Evolutionary conservation across 2,329 filamentous ascomycete species (phyloP).

Genomic region (Fusarium irregulare): DNA sequence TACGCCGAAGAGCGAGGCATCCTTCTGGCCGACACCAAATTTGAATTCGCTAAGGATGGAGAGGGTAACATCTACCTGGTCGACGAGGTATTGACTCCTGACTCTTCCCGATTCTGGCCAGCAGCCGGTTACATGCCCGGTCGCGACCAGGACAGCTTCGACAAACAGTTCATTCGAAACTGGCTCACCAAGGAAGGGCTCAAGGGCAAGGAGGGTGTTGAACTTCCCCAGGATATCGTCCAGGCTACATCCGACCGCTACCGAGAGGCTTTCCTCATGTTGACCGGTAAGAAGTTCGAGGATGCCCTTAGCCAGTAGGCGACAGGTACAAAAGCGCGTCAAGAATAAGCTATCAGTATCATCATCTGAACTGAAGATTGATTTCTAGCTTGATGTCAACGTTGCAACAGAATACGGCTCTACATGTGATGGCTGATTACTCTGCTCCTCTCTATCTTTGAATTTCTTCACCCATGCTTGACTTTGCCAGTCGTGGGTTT

Average conservation of each 20-base stretch:
- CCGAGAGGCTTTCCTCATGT: constrained; percentile 75
- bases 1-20: constrained; percentile 43
- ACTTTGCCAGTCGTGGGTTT: constrained; percentile 3
- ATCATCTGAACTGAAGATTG: constrained; percentile 23
- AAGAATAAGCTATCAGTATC: constrained; percentile 7
- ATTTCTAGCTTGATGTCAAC: constrained; percentile 24
- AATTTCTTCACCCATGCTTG: constrained; percentile 2
- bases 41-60: constrained; percentile 45
- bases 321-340: background rate
- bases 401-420: background rate
- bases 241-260: constrained; percentile 76
- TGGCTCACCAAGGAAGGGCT: constrained; percentile 80
- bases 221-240: constrained; percentile 79
- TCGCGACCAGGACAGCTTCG: constrained; percentile 81
- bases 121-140: constrained; percentile 70
- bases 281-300: constrained; percentile 66
- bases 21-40: constrained; percentile 44
- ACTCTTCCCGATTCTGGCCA: constrained; percentile 88
- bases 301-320: constrained; percentile 37
- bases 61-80: constrained; percentile 46
- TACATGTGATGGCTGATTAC: background rate
- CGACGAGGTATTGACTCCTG: constrained; percentile 50
- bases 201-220: constrained; percentile 49
- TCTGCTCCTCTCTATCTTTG: constrained; percentile 11
- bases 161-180: constrained; percentile 86